Evolutionary conservation across 2,329 filamentous ascomycete species (phyloP), one percentile per base, ranked within the genome.

Genomic region (Leptographium lundbergii): DNA sequence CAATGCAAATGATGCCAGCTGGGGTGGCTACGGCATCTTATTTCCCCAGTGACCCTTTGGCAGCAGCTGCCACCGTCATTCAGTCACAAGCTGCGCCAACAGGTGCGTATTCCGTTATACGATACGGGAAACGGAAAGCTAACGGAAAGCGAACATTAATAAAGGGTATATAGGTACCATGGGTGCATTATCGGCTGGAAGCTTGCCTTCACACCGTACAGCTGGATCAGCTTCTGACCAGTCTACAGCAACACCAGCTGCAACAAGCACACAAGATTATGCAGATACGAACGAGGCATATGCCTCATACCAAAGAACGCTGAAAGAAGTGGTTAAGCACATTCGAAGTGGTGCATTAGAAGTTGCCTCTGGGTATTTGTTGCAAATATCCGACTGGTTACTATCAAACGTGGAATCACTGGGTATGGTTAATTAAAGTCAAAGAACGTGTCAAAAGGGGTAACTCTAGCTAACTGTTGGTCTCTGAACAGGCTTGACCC

Each of bases 21-120:
- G 76, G 77, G 69, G 84, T 90, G 71, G 79, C 81, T 62, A 79
- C 86, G 69, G 79, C 86, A 75, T 86, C 87, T 68, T 96, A 94
- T 77, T 91, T 90, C 73, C 74, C 81, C 66, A 79, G 77, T 72
- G 86, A 88, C 69, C 77, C 81, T 66, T 85, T 79, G 68, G 74
- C 80, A 63, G 77, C 85, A 61, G 78, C 79, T 63, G 75, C 86
- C 36, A 73, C 81, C 64, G 75, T 71, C 57, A 66, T 83, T 61
- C 79, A 80, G 63, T 70, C 76, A 45, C 74, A 81, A 65, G 69
- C 73, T 32, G 75, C 77, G 39, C 72, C 77, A 51, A 71, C 73
- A 50, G 72, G 72, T 72, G 70, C 17, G 53, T 55, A 77, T 73
- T 70, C 82, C 67, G 70, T 80, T 71, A 70, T 79, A 73, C 76